phyloP scores from a whole-genome alignment of 345 rosid genomes.

The Eutrema yunnanense region DNA sequence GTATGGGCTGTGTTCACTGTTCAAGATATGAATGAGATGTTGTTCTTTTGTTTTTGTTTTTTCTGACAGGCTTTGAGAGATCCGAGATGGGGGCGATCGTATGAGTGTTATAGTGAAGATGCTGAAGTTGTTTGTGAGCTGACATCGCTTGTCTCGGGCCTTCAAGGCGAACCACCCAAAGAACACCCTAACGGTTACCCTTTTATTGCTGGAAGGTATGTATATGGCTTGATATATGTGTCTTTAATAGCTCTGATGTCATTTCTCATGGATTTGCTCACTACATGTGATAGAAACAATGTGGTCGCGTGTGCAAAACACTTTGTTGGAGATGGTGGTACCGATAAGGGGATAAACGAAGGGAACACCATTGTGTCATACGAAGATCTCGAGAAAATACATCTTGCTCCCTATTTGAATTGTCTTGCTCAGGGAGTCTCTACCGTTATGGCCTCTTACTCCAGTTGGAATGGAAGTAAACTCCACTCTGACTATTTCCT shows the following conservation, averaged over 20 bases:
- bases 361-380: constrained; percentile 53
- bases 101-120: constrained; percentile 80
- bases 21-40: neutral
- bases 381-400: constrained; percentile 58
- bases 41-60: neutral
- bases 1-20: neutral
- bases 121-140: constrained; percentile 44
- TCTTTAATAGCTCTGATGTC: neutral
- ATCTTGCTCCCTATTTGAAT: constrained; percentile 54
- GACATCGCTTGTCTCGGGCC: constrained; percentile 61
- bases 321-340: constrained; percentile 94
- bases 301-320: constrained; percentile 93
- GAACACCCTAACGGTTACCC: constrained; percentile 50
- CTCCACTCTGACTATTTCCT: constrained; percentile 63
- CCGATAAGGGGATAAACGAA: constrained; percentile 61
- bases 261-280: neutral
- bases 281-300: constrained; percentile 39
- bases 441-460: constrained; percentile 77
- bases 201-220: constrained; percentile 64
- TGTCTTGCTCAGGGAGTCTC: constrained; percentile 75
- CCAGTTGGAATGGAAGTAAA: constrained; percentile 71
- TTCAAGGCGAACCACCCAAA: constrained; percentile 72
- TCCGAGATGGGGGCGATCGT: constrained; percentile 92
- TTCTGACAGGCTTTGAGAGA: constrained; percentile 34
- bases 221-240: neutral